Base-by-base conservation (phyloP, 1,139 yeast genomes). In the Scheffersomyces insectosa region DNA sequence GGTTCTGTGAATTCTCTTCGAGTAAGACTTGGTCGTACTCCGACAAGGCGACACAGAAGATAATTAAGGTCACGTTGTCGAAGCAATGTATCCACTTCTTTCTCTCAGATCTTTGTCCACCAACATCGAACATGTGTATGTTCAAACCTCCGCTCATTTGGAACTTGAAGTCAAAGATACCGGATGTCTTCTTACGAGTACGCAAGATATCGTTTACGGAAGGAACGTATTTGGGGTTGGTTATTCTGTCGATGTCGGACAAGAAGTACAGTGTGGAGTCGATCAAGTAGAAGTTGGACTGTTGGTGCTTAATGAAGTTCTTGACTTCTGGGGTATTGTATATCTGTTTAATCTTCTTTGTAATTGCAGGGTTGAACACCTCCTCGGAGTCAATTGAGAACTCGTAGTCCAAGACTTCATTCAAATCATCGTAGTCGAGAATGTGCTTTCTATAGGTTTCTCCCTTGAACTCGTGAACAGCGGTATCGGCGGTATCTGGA, bases 81-180 rank as follows among this genome's bases (percentile, higher is more conserved):
- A 90, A 90, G 60, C 97, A 90, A 65, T 90, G 95, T 52, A 90
- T 90, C 97, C 97, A 90, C 63, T 90, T 90, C 59, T 88, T 88
- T 42, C 97, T 81, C 67, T 90, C 97, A 1, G 93, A 83, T 55
- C 97, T 72, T 66, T 90, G 97, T 1, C 97, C 97, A 49, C 97
- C 97, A 39, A 90, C 97, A 63, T 90, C 97, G 60, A 78, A 89
- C 77, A 90, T 82, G 63, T 88, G 96, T 45, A 89, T 79, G 57
- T 83, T 83, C 43, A 88, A 69, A 4, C 79, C 76, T 40, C 79
- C 80, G 33, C 88, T 91, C 83, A 89, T 80, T 51, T 84, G 83
- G 57, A 90, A 88, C 45, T 77, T 75, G 49, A 88, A 83, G 59
- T 89, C 97, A 58, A 84, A 88, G 38, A 90, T 88, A 67, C 98